Evolutionary conservation across 1,284 basidiomycete species (phyloP).

Genomic region (Leccinum angustisporum): DNA sequence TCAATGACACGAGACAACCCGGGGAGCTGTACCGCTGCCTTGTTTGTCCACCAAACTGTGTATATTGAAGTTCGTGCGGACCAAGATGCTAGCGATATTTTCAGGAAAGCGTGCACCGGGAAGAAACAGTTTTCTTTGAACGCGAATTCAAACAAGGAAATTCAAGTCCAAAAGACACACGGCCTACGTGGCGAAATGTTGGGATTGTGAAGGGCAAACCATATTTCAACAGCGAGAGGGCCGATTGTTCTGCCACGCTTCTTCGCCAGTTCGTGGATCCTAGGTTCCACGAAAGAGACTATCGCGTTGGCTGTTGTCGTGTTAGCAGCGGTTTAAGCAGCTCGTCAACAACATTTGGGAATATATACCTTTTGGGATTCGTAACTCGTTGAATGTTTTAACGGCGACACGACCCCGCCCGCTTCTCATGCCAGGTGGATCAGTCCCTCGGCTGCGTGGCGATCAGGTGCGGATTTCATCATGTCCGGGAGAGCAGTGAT

Average conservation of each 20-base stretch:
- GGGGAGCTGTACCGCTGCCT: background rate
- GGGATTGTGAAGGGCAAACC: too few species aligned
- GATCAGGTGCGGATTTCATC: too few species aligned
- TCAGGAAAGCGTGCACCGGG: background rate
- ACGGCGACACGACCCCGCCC: too few species aligned
- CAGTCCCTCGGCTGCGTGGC: too few species aligned
- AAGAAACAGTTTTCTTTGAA: background rate
- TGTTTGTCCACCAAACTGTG: background rate
- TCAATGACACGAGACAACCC: conserved; percentile 83
- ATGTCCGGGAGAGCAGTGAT: too few species aligned
- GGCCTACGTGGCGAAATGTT: conserved; percentile 33
- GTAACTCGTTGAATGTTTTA: background rate
- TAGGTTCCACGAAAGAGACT: background rate
- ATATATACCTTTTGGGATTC: background rate
- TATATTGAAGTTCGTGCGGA: background rate
- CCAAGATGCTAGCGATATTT: background rate
- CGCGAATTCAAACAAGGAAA: background rate
- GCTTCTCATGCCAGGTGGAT: background rate
- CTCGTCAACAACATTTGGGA: background rate
- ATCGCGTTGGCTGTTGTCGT: background rate
- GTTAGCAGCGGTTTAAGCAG: background rate
- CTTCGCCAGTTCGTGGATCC: background rate
- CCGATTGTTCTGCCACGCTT: background rate
- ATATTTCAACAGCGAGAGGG: too few species aligned
- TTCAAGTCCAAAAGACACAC: background rate